These are phyloP conservation scores for Ophiostoma himal-ulmi DNA, from an alignment of 2,329 filamentous ascomycete genomes.

Conservation along the genomic window DNA sequence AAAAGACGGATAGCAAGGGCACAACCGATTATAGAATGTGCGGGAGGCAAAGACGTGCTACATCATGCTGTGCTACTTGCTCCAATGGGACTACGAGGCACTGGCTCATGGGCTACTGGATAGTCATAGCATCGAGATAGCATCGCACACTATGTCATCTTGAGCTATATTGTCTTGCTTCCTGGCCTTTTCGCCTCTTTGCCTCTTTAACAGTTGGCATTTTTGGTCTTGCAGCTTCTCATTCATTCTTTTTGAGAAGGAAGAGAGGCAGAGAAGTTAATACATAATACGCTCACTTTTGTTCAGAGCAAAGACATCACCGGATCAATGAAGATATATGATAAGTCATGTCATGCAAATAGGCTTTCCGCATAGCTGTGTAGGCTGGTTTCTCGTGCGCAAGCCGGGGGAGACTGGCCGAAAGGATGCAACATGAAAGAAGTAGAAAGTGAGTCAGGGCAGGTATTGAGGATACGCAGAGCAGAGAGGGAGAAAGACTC, in stretches of 20 bases:
- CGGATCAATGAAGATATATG: background rate
- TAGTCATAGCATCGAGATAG: background rate
- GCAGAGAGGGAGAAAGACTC: background rate
- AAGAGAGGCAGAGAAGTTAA: background rate
- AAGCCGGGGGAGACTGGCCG: background rate
- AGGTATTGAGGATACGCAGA: background rate
- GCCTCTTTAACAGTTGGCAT: no score
- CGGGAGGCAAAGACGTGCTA: background rate
- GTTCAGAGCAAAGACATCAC: background rate
- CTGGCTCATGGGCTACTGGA: background rate
- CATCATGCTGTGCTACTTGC: background rate
- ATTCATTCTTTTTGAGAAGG: no score
- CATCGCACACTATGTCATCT: background rate
- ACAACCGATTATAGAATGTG: background rate
- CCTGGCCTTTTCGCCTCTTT: no score
- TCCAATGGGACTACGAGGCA: background rate
- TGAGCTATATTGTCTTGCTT: background rate
- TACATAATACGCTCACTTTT: background rate
- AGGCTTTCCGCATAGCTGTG: constrained; percentile 7
- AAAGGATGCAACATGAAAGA: background rate
- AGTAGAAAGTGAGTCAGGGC: background rate
- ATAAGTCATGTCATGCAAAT: constrained; percentile 13
- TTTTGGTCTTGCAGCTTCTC: no score
- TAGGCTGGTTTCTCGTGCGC: constrained; percentile 5
- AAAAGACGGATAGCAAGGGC: background rate